These are phyloP conservation scores for Amauroascus niger DNA, from an alignment of 2,329 filamentous ascomycete species.

Conservation along the genomic window DNA sequence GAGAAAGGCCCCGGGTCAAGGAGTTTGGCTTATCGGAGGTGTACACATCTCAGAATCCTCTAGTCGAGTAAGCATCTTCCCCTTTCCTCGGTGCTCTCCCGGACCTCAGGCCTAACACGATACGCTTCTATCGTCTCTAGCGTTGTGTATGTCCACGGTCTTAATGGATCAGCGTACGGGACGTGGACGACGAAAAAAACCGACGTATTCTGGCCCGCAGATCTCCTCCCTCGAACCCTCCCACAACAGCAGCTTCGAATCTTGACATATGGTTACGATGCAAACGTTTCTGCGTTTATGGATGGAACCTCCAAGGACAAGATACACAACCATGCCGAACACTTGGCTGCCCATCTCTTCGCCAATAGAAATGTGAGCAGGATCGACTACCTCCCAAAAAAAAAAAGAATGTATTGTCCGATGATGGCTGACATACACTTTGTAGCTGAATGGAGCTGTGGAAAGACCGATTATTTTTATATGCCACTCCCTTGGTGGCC, in stretches of 20 bases:
- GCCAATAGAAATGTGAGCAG: conserved; percentile 48
- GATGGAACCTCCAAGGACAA: conserved; percentile 53
- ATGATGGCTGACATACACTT: background rate
- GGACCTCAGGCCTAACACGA: background rate
- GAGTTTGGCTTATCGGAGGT: conserved; percentile 37
- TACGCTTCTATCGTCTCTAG: conserved; percentile 13
- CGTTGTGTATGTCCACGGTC: conserved; percentile 61
- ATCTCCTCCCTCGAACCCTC: conserved; percentile 55
- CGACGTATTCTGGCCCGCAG: conserved; percentile 58
- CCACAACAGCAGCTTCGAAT: conserved; percentile 51
- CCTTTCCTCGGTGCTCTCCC: background rate
- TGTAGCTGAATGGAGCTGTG: conserved; percentile 39
- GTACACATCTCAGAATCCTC: conserved; percentile 31
- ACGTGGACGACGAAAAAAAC: conserved; percentile 48
- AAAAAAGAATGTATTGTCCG: too few relatives aligned
- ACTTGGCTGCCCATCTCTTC: conserved; percentile 53
- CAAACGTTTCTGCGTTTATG: conserved; percentile 47
- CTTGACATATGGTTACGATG: conserved; percentile 65
- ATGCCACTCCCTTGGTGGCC: conserved; percentile 62
- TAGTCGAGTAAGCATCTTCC: conserved; percentile 29
- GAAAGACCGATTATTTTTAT: conserved; percentile 65
- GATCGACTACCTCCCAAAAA: too few relatives aligned
- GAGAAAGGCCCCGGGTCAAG: conserved; percentile 23
- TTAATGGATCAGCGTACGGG: conserved; percentile 54
- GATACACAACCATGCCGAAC: conserved; percentile 63